Percentiles rank a stretch among this genome's conserved stretches.
These are phyloP conservation scores for Amanita thiersii DNA, from an alignment of 768 basidiomycete genomes.

Conservation along the genomic window DNA sequence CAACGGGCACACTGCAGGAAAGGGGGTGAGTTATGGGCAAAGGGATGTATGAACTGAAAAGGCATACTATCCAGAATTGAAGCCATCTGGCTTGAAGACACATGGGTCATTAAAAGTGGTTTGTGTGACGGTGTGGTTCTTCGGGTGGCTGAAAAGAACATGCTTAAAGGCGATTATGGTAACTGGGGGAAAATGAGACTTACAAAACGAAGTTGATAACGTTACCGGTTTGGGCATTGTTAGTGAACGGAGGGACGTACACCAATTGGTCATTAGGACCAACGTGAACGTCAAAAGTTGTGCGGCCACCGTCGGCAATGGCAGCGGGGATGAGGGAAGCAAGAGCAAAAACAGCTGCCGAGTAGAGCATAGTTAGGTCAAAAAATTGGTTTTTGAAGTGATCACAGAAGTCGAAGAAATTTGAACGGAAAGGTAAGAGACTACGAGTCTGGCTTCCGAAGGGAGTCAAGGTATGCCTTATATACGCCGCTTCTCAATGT, in stretches of 20 bases:
- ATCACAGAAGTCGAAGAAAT: no score
- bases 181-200: not conserved
- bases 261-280: constrained; percentile 11
- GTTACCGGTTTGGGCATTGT: constrained; percentile 13
- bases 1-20: not conserved
- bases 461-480: no score
- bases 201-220: constrained; percentile 15
- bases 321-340: no score
- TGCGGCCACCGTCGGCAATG: no score
- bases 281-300: constrained; percentile 12
- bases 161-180: not conserved
- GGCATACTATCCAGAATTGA: constrained; percentile 22
- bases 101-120: constrained; percentile 21
- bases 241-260: constrained; percentile 14
- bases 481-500: no score
- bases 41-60: not conserved
- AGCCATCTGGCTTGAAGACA: constrained; percentile 13
- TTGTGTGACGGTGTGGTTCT: constrained; percentile 25
- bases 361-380: no score
- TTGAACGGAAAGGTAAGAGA: no score
- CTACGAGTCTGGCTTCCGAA: no score
- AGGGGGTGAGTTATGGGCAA: not conserved
- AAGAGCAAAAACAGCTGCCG: no score
- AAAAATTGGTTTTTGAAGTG: no score
- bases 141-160: constrained; percentile 13